Conservation (phyloP, 345 rosid genomes). For the Moricandia moricandioides region DNA sequence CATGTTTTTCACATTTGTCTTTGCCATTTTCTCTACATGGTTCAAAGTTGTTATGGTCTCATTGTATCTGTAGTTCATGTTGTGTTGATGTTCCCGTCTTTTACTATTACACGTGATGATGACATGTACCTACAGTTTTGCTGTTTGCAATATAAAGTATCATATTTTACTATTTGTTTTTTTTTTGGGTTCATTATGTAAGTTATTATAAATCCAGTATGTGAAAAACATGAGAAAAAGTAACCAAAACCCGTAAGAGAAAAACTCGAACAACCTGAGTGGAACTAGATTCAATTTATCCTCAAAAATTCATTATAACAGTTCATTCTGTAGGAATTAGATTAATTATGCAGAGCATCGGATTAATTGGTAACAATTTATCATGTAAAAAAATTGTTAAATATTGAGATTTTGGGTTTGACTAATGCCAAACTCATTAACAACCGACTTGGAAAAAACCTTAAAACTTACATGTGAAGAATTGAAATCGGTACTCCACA, state of each 20-base stretch:
- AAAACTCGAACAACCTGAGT: background rate
- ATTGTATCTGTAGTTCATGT: background rate
- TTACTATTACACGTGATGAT: background rate
- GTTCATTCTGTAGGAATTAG: too few relatives aligned
- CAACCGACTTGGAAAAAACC: too few relatives aligned
- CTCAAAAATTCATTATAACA: background rate
- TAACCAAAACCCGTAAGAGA: background rate
- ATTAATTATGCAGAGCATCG: too few relatives aligned
- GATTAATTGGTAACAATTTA: too few relatives aligned
- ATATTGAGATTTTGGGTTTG: too few relatives aligned
- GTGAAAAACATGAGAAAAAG: too few relatives aligned
- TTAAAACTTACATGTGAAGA: too few relatives aligned
- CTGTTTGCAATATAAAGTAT: background rate
- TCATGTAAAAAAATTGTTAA: too few relatives aligned
- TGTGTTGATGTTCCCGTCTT: background rate
- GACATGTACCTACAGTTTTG: background rate
- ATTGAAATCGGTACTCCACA: too few relatives aligned
- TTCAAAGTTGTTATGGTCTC: background rate
- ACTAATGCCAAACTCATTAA: too few relatives aligned
- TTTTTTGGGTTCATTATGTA: background rate
- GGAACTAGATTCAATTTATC: background rate
- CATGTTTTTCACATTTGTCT: background rate
- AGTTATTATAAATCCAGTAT: background rate
- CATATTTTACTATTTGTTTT: background rate
- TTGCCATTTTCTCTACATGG: background rate